Evolutionary conservation across 306 rosid species (phyloP), one percentile per base, ranked within the genome.

Genomic region (Acacia acuminata): DNA sequence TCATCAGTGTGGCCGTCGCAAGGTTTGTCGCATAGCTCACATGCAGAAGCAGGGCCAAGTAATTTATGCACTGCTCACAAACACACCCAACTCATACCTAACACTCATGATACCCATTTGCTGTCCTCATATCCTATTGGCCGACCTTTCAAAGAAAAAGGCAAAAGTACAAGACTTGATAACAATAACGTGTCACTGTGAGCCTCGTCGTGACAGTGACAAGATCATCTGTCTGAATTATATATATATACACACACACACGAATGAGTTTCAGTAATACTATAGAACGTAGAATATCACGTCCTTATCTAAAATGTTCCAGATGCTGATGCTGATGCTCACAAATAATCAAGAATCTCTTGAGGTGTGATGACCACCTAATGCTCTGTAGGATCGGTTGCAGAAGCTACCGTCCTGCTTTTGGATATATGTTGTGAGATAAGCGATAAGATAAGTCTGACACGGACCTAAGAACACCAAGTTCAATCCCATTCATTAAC

Each of bases 21-120:
- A 38, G 56, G 63, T 76, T 82, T 82, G 89, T 86, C 83, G 50
- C n/a, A 71, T 64, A 82, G 82, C 58, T 85, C 76, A 86, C 86
- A 76, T 71, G 84, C n/a, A 77, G 45, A 51, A 15, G 58, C 56
- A 50, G 73, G 53, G 55, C 60, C 78, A 67, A 85, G 27, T 67
- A 67, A 19, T 34, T 13, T 34, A 34, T 34, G 38, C 42, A 38
- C 40, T 51, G 58, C 85, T 60, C 81, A 69, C 71, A 32, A 38
- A 78, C 22, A 76, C 44, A 50, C 76, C 76, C 80, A 79, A 75
- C 78, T 68, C 71, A 66, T 30, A 79, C 76, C 75, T 68, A 82
- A 74, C 69, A 75, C 7, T 16, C 60, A 25, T 22, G 25, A 30
- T 22, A 73, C 27, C 51, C 42, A 77, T 78, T 78, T 50, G 79